Base-by-base conservation (phyloP, 2,329 filamentous ascomycete species). In the Beauveria caledonica region DNA sequence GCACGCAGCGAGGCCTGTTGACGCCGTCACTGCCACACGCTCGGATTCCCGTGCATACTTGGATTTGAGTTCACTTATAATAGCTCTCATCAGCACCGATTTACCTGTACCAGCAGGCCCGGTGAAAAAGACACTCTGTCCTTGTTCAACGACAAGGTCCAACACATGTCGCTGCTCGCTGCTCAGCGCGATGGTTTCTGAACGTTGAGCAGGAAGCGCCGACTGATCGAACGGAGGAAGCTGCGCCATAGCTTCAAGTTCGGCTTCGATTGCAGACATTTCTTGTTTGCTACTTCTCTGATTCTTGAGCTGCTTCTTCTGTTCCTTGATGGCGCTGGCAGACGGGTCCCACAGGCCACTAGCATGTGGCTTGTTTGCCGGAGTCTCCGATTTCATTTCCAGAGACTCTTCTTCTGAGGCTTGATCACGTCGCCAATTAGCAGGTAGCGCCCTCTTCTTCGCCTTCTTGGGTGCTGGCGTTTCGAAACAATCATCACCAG, bases 21-120 rank as follows among this genome's bases (percentile, higher is more conserved):
- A 99, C 8, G 94, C 94, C 1, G 94, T 97, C 27, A 99, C 89
- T 5, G 93, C 93, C 48, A 99, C 83, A 60, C 90, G 83, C 70
- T 97, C 94, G 0, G 88, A 86, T 65, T 96, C 90, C 54, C 83
- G 81, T 3, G 75, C 77, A 72, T 88, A 88, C 69, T 95, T 97
- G 64, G 84, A 84, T 62, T 88, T 89, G 55, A 99, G 71, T 4
- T 89, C 85, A 5, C 83, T 77, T 66, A 99, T 97, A 63, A 97
- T 96, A 65, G 95, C 86, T 64, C 92, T 85, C 82, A 99, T 91
- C 61, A 99, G 76, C 4, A 99, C 93, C 1, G 94, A 99, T 78
- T 99, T 99, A 73, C 94, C 94, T 5, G 94, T 97, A 79, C 88
- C 92, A 61, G 94, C 94, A 62, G 94, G 96, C 67, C 94, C 94